A percentile compares a stretch with the other conserved stretches of the same genome.
Evolutionary conservation across 2,329 filamentous ascomycete species (phyloP).

Genomic region (Colletotrichum liaoningense): DNA sequence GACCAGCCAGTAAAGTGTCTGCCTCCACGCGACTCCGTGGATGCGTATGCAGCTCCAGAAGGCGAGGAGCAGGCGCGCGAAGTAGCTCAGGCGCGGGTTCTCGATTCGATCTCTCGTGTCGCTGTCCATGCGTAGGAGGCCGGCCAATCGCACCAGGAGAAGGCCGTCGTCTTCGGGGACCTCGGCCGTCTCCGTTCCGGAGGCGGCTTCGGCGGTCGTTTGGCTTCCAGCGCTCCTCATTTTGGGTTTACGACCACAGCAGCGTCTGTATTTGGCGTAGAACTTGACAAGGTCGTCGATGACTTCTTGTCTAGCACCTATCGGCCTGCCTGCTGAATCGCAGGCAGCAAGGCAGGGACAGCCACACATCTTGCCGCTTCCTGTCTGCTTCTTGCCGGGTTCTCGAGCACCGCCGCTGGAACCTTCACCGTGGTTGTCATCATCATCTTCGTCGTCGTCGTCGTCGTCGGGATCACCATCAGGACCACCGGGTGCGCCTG

Average conservation of each 20-base stretch:
- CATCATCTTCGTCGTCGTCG: neutral
- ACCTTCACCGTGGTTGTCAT: neutral
- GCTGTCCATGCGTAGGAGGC: neutral
- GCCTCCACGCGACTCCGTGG: neutral
- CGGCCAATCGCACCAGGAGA: neutral
- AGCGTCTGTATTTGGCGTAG: neutral
- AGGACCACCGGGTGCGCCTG: neutral
- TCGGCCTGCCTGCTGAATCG: neutral
- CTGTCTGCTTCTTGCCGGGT: neutral
- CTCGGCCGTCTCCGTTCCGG: too few species aligned
- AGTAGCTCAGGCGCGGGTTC: neutral
- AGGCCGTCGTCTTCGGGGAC: neutral
- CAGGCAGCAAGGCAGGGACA: neutral
- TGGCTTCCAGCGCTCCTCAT: too few species aligned
- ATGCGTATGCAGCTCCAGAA: neutral
- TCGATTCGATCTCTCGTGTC: neutral
- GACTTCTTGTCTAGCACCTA: neutral
- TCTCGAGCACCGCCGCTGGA: neutral
- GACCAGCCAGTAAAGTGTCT: neutral
- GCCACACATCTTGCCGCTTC: neutral
- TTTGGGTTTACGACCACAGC: neutral
- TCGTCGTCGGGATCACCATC: neutral
- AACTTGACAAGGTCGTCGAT: neutral
- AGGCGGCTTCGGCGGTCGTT: too few species aligned
- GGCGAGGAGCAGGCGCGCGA: neutral